Base-by-base conservation (phyloP, 2,329 filamentous ascomycete genomes). In the Coniella lustricola region DNA sequence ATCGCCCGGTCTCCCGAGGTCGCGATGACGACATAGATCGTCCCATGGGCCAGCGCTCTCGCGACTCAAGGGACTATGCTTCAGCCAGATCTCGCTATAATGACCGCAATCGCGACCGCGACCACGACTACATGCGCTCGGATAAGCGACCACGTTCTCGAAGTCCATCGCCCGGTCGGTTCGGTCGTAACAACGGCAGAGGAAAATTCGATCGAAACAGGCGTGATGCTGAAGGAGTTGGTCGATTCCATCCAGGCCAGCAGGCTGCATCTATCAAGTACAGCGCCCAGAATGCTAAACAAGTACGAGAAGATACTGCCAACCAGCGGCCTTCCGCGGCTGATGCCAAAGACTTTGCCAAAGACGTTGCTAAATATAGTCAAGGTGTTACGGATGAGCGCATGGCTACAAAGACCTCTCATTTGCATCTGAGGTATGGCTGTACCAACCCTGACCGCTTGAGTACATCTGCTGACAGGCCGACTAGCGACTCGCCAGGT, bases 291-390 rank as follows among this genome's bases (percentile, higher is more conserved):
- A 65, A 65, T 60, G 70, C 67, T 60, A 72, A 70, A 62, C 65
- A 72, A 62, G 68, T 64, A 64, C 72, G 69, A 69, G 75, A 79
- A 56, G 60, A 76, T 68, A 76, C 73, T 74, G 75, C 76, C 75
- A 81, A 76, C 72, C 81, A 79, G 72, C 76, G 76, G 73, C 76
- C 73, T 68, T 71, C 74, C 66, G 71, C 74, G 71, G 73, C 71
- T 71, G 71, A 76, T 68, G 72, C 68, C 71, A 75, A 74, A 75
- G 75, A 69, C 70, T 65, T 70, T 70, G 67, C 70, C 66, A 82
- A 71, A 76, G 64, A 75, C 70, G 72, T 84, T 73, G 74, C 81
- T 85, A 84, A 87, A 82, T 73, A 68, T 77, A 71, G 70, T 68
- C 72, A 79, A 77, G 77, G 75, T 69, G 73, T 73, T 72, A 72